A percentile compares a stretch with the other conserved stretches of the same genome.
Conservation (phyloP, 805 yeast species). For the Wickerhamomyces ciferrii region DNA sequence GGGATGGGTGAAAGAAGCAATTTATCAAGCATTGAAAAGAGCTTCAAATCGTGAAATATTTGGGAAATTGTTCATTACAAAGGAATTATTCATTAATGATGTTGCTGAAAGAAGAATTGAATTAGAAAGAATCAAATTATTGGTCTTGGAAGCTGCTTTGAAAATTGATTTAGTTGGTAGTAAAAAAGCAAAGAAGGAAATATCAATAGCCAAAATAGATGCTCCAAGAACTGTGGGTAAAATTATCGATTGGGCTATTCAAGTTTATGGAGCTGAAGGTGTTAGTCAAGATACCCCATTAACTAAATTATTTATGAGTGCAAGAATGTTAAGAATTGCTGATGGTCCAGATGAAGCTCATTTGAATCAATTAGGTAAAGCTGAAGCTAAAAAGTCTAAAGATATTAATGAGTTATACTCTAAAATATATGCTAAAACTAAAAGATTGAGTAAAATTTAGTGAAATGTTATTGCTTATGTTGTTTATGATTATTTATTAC, state of each 20-base stretch:
- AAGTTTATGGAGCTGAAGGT: conserved; percentile 62
- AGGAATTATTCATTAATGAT: conserved; percentile 44
- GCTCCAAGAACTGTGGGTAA: conserved; percentile 50
- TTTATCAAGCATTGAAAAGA: conserved; percentile 41
- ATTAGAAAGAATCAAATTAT: conserved; percentile 45
- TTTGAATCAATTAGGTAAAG: conserved; percentile 48
- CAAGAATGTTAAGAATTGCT: conserved; percentile 56
- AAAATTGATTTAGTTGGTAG: conserved; percentile 49
- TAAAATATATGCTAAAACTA: conserved; percentile 12
- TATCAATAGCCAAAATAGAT: conserved; percentile 58
- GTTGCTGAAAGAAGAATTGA: conserved; percentile 50
- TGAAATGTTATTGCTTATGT: not conserved
- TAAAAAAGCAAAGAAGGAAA: conserved; percentile 49
- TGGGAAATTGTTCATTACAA: conserved; percentile 42
- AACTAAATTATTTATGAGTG: conserved; percentile 44
- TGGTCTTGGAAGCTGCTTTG: conserved; percentile 57
- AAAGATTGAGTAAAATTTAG: conserved; percentile 13
- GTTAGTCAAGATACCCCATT: conserved; percentile 56
- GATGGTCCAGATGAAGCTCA: conserved; percentile 73
- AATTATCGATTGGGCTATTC: conserved; percentile 58
- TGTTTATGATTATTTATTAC: too few species aligned
- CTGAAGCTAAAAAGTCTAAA: conserved; percentile 33
- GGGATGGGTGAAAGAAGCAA: conserved; percentile 58
- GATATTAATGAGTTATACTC: conserved; percentile 29
- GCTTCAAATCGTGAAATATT: conserved; percentile 49